These are phyloP conservation scores for Hamamelis virginiana DNA, from an alignment of 164 flowering plant species.

Conservation along the genomic window DNA sequence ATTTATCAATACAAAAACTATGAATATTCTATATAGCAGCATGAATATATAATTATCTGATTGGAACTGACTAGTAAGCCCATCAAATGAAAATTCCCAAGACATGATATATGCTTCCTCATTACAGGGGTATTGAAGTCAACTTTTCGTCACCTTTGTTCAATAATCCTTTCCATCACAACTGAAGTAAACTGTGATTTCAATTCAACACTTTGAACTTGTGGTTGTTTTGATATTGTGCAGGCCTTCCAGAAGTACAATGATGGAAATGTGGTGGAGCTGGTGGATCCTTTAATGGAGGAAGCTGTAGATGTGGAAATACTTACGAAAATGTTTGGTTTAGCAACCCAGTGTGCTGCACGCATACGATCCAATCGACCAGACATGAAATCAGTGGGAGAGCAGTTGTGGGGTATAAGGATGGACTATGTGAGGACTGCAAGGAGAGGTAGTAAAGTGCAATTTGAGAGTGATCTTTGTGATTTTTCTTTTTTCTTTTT, in stretches of 20 bases:
- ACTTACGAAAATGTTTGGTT: slow-evolving; percentile 55
- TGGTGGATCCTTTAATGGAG: slow-evolving; percentile 69
- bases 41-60: no score
- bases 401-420: slow-evolving; percentile 85
- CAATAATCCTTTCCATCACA: background rate
- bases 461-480: background rate
- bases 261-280: slow-evolving; percentile 47
- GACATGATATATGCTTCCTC: no score
- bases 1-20: no score
- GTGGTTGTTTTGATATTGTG: slow-evolving; percentile 13
- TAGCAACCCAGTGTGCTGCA: slow-evolving; percentile 87
- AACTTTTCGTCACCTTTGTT: background rate
- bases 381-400: slow-evolving; percentile 81
- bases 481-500: background rate
- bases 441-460: slow-evolving; percentile 23
- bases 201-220: background rate
- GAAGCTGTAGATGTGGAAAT: slow-evolving; percentile 49
- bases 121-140: no score
- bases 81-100: no score
- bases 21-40: no score
- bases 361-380: slow-evolving; percentile 81
- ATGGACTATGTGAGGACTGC: slow-evolving; percentile 54
- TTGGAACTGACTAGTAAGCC: no score
- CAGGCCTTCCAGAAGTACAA: slow-evolving; percentile 71
- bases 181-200: background rate